Evolutionary conservation across 495 filamentous ascomycete genomes (phyloP), one percentile per base, ranked within the genome.

Genomic region (Talaromyces trachyspermus): DNA sequence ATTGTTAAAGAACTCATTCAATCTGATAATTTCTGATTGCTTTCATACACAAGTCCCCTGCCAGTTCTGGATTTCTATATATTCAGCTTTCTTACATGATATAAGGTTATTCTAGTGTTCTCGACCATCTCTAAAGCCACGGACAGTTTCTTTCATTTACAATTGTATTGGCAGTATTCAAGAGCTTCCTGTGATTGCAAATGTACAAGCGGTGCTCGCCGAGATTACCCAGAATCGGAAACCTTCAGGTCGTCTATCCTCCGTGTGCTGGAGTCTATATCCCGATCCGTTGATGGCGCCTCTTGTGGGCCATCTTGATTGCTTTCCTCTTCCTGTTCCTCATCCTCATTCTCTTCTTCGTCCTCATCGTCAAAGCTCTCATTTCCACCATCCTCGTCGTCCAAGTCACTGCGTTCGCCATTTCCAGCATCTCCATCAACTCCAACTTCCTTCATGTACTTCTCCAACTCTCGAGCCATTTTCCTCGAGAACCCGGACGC

Each of bases 401-500:
- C 58, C 2, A 59, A 57, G 5, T 60, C 59, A 7, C 55, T 52
- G 22, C 56, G 54, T 37, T 56, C 47, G 39, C 56, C 38, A n/a
- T 48, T 59, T n/a, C 66, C 71, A 0, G 57, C 71, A 52, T 79
- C 80, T 1, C 71, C 76, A 51, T 81, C 75, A 4, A 74, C 77
- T 15, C 79, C 81, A 18, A 82, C 76, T 23, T 80, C 83, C 52
- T 81, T 79, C 75, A 96, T 94, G 58, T 94, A 95, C 5, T 77
- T 77, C 55, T 95, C 91, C 18, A 97, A 67, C 49, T 97, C 92
- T 57, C 88, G 92, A 12, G 85, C 85, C 79, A 92, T 92, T 74
- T 95, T 97, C 67, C 81, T 90, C 12, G 88, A 94, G 63, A 96
- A 96, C 0, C 94, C 94, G 0, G 88, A 91, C 0, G 94, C 94